Conservation (phyloP, 2,329 filamentous ascomycete species). For the Fusarium denticulatum region DNA sequence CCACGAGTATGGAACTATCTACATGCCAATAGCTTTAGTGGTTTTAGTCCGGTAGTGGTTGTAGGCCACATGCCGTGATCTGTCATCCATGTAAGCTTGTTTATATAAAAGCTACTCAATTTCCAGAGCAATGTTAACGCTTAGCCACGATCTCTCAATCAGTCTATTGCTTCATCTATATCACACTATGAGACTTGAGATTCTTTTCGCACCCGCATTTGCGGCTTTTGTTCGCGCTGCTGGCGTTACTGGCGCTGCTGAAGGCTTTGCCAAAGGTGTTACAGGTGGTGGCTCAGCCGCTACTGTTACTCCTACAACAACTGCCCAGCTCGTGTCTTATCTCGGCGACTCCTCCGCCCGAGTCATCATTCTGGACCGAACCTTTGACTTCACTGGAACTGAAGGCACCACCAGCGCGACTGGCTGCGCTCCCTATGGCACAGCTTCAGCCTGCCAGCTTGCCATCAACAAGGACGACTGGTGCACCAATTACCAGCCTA, state of each 20-base stretch:
- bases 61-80: not conserved
- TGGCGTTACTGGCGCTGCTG: conserved; percentile 26
- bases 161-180: not conserved
- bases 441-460: conserved; percentile 62
- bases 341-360: conserved; percentile 63
- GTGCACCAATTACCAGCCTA: conserved; percentile 67
- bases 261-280: conserved; percentile 60
- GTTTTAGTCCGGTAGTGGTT: not conserved
- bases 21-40: not conserved
- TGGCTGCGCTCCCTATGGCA: conserved; percentile 70
- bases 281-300: conserved; percentile 70
- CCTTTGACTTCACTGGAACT: conserved; percentile 65
- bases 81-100: not conserved
- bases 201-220: not conserved
- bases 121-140: not conserved
- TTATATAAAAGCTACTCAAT: not conserved
- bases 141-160: not conserved
- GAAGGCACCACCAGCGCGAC: conserved; percentile 63
- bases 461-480: conserved; percentile 69
- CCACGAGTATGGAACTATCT: not conserved
- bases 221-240: not conserved
- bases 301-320: conserved; percentile 64
- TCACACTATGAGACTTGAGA: not conserved
- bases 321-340: conserved; percentile 66
- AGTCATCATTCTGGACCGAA: conserved; percentile 67